Percentiles rank a stretch among this genome's conserved stretches.
Conservation (phyloP, 768 basidiomycete genomes). For the Macrolepiota dolichaula region DNA sequence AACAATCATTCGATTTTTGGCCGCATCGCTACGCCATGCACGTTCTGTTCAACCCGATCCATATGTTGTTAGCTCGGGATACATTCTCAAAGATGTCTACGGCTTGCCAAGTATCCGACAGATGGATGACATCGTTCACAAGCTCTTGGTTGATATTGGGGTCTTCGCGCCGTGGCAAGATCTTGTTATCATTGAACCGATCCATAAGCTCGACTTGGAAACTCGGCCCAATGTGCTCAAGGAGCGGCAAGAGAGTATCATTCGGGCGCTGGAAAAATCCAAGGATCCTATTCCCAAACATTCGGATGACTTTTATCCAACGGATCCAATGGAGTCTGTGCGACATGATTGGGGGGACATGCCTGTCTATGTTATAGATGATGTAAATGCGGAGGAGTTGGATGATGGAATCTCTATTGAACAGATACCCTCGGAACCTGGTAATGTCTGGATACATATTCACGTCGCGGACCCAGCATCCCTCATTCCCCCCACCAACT, state of each 20-base stretch:
- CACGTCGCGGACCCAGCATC: constrained; percentile 94
- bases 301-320: constrained; percentile 59
- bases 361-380: constrained; percentile 87
- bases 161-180: constrained; percentile 83
- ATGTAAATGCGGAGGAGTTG: constrained; percentile 72
- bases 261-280: constrained; percentile 21
- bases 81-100: constrained; percentile 57
- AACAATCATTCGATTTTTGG: constrained; percentile 56
- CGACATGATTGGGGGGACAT: constrained; percentile 85
- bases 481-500: constrained; percentile 67
- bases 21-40: constrained; percentile 44
- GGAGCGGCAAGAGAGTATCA: constrained; percentile 24
- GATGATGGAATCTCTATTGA: constrained; percentile 94
- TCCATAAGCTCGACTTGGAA: constrained; percentile 30
- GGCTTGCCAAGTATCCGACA: constrained; percentile 26
- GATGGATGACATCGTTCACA: constrained; percentile 27
- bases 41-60: constrained; percentile 60
- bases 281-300: constrained; percentile 33
- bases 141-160: constrained; percentile 66
- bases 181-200: constrained; percentile 27
- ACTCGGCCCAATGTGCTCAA: constrained; percentile 20
- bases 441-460: constrained; percentile 75
- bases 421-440: constrained; percentile 53
- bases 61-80: constrained; percentile 46
- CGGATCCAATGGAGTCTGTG: constrained; percentile 63